Base-by-base conservation (phyloP, 1,284 basidiomycete species). In the Melampsora larici-populina region DNA sequence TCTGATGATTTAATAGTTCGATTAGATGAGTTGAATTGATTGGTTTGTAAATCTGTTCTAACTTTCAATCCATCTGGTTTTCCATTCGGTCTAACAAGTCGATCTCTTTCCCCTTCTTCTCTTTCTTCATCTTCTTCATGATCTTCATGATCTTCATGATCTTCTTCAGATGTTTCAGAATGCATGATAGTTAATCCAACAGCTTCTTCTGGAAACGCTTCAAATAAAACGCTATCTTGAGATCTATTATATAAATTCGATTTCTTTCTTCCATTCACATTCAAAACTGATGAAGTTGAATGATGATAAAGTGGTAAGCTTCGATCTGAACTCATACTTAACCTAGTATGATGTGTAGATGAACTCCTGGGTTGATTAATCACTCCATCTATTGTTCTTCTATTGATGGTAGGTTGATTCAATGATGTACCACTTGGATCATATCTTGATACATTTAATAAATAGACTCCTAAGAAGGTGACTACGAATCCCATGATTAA, bases 401-500 rank as follows among this genome's bases (percentile, higher is more conserved):
- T 64, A 40, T 76, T 64, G n/a, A 65, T n/a, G 6, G 24, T 31
- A 26, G 51, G 51, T 49, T 69, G 48, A 43, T 76, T 79, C 31
- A 51, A 48, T 11, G 71, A 46, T 21, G 71, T 69, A 8, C 64
- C 78, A 18, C 62, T 64, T 17, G 78, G 71, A 49, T 71, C 65
- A 24, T 60, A 64, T 15, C 92, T 90, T 5, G 91, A 93, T 79
- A 93, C 85, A 85, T 95, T 94, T 81, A 96, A 89, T 48, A 96
- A 88, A 84, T 94, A 92, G 18, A 96, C 93, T 72, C 94, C 94
- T 81, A 95, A 88, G 86, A 96, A 97, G 71, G 92, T 97, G 81
- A 92, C 89, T 79, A 91, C 86, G 85, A 97, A 95, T 65, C 94
- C 94, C 78, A 89, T 89, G 72, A 97, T 86, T 58, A 97, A 89